Evolutionary conservation across 441 rosid genomes (phyloP).

Genomic region (Aquilaria agallochum): DNA sequence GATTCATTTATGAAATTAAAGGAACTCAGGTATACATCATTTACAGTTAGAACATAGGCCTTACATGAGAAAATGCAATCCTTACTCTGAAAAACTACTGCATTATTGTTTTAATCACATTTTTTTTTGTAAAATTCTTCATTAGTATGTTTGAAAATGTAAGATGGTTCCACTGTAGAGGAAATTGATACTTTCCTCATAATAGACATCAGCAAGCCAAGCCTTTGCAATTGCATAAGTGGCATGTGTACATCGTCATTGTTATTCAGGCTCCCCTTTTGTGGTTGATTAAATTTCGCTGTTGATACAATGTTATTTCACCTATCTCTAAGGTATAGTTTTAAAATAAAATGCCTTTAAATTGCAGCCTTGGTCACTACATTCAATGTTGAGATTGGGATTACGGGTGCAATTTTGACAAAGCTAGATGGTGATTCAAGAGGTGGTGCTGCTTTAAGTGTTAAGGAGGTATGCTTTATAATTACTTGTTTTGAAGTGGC

Average conservation of each 20-base stretch:
- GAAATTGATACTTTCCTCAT: too few relatives aligned
- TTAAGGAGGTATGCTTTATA: conserved; percentile 71
- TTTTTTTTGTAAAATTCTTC: too few relatives aligned
- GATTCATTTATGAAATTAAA: too few relatives aligned
- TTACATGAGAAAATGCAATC: not conserved
- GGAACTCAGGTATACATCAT: not conserved
- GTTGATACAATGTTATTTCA: conserved; percentile 2
- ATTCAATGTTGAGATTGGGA: conserved; percentile 96
- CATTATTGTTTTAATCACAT: too few relatives aligned
- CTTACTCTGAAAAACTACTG: too few relatives aligned
- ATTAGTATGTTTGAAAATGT: too few relatives aligned
- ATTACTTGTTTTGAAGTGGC: not conserved
- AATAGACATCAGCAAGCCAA: too few relatives aligned
- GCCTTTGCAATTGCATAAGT: too few relatives aligned
- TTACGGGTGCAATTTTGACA: conserved; percentile 97
- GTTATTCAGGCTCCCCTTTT: too few relatives aligned
- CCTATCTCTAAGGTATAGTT: conserved; percentile 4
- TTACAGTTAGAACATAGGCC: not conserved
- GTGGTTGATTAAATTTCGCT: too few relatives aligned
- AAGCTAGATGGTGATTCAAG: conserved; percentile 99
- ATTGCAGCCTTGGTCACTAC: conserved; percentile 84
- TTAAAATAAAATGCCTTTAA: not conserved
- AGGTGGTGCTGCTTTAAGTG: conserved; percentile 99
- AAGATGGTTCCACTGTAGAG: too few relatives aligned
- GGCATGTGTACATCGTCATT: too few relatives aligned